Evolutionary conservation across 495 filamentous ascomycete genomes (phyloP).

Genomic region (Talaromyces proteolyticus): DNA sequence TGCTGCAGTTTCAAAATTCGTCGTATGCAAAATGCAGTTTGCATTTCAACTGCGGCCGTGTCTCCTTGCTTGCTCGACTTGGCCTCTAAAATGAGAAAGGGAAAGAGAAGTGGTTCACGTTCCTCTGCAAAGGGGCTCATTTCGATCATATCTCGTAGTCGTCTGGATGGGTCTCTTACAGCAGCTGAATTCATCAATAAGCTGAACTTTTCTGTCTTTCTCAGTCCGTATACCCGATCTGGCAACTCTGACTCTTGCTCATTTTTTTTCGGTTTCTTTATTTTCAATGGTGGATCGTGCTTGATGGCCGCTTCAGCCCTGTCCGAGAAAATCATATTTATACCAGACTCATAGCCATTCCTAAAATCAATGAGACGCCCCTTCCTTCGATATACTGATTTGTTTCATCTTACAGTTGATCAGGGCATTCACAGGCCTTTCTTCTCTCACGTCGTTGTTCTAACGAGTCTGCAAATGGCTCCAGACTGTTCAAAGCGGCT

Average conservation of each 20-base stretch:
- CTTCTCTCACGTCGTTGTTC: background rate
- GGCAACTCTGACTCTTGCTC: background rate
- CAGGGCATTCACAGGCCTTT: background rate
- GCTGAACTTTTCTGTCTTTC: slow-evolving; percentile 8
- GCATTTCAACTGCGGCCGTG: slow-evolving; percentile 3
- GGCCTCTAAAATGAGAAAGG: slow-evolving; percentile 16
- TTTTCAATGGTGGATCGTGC: background rate
- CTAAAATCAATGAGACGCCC: background rate
- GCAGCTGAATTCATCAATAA: slow-evolving; percentile 4
- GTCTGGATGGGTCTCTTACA: background rate
- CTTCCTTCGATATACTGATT: background rate
- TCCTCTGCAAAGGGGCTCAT: slow-evolving; percentile 6
- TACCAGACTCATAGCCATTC: background rate
- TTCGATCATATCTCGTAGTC: slow-evolving; percentile 1
- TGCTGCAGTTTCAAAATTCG: slow-evolving; percentile 8
- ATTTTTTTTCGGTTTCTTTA: background rate
- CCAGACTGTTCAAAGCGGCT: background rate
- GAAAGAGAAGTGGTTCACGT: slow-evolving; percentile 9
- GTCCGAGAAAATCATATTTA: background rate
- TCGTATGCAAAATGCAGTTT: slow-evolving; percentile 17
- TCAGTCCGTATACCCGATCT: slow-evolving; percentile 11
- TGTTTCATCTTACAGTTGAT: background rate
- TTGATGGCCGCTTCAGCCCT: background rate
- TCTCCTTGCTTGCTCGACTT: slow-evolving; percentile 10
- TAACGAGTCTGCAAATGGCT: background rate